Percentiles rank a stretch among this genome's conserved stretches.
phyloP scores from a whole-genome alignment of 2,329 filamentous ascomycete species.

The Arthroderma sp. region DNA sequence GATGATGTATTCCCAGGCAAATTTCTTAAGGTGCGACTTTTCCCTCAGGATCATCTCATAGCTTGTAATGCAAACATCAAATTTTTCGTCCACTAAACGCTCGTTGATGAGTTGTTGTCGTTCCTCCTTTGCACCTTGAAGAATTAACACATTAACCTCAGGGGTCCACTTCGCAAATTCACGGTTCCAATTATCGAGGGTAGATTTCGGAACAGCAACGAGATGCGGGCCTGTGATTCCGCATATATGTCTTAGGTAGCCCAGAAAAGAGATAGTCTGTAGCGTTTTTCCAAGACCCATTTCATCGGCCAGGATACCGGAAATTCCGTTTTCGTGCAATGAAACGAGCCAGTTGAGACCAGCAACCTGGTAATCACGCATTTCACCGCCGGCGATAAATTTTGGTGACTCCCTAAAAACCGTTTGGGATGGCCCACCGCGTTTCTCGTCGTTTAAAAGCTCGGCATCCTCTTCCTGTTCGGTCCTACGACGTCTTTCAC shows the following conservation, averaged over 20 bases:
- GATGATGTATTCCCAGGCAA: conserved; percentile 99
- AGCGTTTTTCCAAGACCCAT: conserved; percentile 98
- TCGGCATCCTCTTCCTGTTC: conserved; percentile 98
- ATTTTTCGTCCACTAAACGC: conserved; percentile 82
- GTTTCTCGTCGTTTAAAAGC: conserved; percentile 70
- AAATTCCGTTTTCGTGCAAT: conserved; percentile 96
- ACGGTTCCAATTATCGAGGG: conserved; percentile 94
- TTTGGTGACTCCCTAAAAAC: conserved; percentile 86
- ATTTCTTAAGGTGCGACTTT: conserved; percentile 88
- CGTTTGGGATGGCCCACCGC: conserved; percentile 70
- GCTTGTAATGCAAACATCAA: conserved; percentile 95
- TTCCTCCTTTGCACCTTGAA: conserved; percentile 93
- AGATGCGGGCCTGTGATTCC: conserved; percentile 85
- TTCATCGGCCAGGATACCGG: conserved; percentile 91
- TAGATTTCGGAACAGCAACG: conserved; percentile 88
- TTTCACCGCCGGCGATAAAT: conserved; percentile 70
- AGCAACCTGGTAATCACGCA: conserved; percentile 94
- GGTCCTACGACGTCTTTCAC: conserved; percentile 68
- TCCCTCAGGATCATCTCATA: conserved; percentile 98
- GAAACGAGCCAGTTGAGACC: conserved; percentile 97
- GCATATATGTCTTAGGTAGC: conserved; percentile 82
- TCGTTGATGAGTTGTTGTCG: conserved; percentile 79
- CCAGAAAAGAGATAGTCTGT: conserved; percentile 92
- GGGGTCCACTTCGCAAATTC: conserved; percentile 92
- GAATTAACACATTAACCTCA: conserved; percentile 82